A percentile compares a stretch with the other conserved stretches of the same genome.
Evolutionary conservation across 2,329 filamentous ascomycete species (phyloP).

Genomic region (Aspergillus phoenicis): DNA sequence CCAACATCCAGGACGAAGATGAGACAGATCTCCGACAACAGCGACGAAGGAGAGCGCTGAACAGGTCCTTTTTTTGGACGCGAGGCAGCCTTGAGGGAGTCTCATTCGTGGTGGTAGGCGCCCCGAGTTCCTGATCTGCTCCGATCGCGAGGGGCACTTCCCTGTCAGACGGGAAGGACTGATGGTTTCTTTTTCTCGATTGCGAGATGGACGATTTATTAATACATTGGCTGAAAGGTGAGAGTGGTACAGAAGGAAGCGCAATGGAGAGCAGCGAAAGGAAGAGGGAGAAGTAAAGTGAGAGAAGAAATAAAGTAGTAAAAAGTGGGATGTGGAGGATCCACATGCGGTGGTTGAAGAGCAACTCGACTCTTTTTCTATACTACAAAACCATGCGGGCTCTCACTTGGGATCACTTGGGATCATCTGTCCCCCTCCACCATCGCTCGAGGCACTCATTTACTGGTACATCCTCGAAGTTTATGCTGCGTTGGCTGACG

Average conservation of each 20-base stretch:
- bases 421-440: neutral
- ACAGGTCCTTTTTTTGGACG: slow-evolving; percentile 6
- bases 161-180: neutral
- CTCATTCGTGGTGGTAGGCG: slow-evolving; percentile 25
- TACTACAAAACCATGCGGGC: no score
- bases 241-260: neutral
- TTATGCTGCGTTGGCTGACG: slow-evolving; percentile 28
- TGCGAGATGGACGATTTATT: neutral
- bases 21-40: slow-evolving; percentile 6
- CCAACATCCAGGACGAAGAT: neutral
- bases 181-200: neutral
- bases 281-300: neutral
- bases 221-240: neutral
- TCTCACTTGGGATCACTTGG: no score
- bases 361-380: no score
- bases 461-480: neutral
- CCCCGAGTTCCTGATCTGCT: slow-evolving; percentile 29
- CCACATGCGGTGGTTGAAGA: neutral
- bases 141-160: slow-evolving; percentile 8
- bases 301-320: neutral
- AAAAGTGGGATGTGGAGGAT: neutral
- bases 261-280: neutral
- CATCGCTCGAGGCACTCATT: neutral
- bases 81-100: slow-evolving; percentile 15
- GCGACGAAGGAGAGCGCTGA: neutral